These are phyloP conservation scores for Pichia nakasei DNA, from an alignment of 805 yeast species.

Conservation along the genomic window DNA sequence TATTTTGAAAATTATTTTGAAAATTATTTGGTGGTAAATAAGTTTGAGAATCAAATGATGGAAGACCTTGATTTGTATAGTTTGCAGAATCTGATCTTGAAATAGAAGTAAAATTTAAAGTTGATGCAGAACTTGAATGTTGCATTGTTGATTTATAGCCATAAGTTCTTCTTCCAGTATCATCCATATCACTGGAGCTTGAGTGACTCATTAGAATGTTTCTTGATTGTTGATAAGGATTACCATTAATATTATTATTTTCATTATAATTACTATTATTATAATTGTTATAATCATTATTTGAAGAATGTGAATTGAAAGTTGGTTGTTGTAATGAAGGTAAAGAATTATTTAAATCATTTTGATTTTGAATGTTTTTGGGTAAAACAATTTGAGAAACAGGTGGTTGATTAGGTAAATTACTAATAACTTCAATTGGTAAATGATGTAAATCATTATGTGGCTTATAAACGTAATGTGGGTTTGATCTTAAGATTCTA, in stretches of 20 bases:
- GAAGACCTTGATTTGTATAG: neutral
- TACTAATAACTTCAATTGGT: slow-evolving; percentile 7
- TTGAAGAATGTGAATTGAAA: neutral
- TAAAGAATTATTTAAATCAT: too few species aligned
- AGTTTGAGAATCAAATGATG: neutral
- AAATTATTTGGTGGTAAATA: too few species aligned
- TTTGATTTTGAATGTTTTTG: too few species aligned
- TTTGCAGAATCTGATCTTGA: neutral
- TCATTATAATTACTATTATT: neutral
- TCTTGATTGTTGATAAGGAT: neutral
- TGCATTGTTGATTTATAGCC: neutral
- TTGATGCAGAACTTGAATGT: neutral
- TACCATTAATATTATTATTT: neutral
- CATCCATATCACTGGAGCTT: neutral
- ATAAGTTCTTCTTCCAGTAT: neutral
- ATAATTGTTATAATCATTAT: neutral
- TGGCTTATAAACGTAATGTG: slow-evolving; percentile 3
- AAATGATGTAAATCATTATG: slow-evolving; percentile 1
- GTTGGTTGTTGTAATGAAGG: too few species aligned
- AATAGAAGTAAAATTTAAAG: neutral
- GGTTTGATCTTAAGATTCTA: slow-evolving; percentile 19
- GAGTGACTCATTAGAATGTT: neutral
- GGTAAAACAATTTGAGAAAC: slow-evolving; percentile 2
- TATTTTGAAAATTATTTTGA: too few species aligned
- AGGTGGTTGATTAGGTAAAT: slow-evolving; percentile 5